Conservation (phyloP, 1,139 yeast genomes). For the Magnusiomyces clavatus region DNA sequence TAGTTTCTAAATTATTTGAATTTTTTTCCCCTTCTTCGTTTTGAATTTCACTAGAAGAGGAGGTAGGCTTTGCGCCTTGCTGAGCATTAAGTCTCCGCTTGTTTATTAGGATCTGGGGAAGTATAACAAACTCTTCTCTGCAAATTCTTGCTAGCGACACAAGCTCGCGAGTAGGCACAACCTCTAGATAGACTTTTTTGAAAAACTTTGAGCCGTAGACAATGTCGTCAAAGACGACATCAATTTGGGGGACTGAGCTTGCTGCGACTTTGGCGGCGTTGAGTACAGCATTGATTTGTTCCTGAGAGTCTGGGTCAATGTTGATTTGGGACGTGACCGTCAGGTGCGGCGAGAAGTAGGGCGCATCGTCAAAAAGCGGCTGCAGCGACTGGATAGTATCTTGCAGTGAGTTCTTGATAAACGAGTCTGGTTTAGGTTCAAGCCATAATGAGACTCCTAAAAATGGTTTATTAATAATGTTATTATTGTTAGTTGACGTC, state of each 20-base stretch:
- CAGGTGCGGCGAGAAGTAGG: conserved; percentile 65
- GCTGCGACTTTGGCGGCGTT: conserved; percentile 64
- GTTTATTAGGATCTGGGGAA: conserved; percentile 28
- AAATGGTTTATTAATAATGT: no score
- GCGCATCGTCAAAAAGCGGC: conserved; percentile 64
- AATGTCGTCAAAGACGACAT: conserved; percentile 27
- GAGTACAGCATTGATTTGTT: conserved; percentile 48
- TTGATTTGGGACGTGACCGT: conserved; percentile 54
- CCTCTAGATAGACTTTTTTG: conserved; percentile 57
- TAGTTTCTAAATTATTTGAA: no score
- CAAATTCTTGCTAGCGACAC: conserved; percentile 61
- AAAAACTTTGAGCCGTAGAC: conserved; percentile 40
- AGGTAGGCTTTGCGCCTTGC: no score
- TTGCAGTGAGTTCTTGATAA: conserved; percentile 48
- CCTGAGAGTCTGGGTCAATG: conserved; percentile 40
- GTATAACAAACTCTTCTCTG: conserved; percentile 55
- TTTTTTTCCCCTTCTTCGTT: no score
- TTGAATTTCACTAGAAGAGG: no score
- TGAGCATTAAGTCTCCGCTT: conserved; percentile 14
- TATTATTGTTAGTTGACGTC: no score
- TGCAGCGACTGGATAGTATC: conserved; percentile 58
- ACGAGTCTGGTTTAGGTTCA: conserved; percentile 53
- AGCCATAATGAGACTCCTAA: conserved; percentile 61
- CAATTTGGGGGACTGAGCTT: conserved; percentile 27
- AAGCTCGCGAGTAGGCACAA: conserved; percentile 48